phyloP scores from a whole-genome alignment of 2,329 filamentous ascomycete genomes.

The Talaromyces marneffei region DNA sequence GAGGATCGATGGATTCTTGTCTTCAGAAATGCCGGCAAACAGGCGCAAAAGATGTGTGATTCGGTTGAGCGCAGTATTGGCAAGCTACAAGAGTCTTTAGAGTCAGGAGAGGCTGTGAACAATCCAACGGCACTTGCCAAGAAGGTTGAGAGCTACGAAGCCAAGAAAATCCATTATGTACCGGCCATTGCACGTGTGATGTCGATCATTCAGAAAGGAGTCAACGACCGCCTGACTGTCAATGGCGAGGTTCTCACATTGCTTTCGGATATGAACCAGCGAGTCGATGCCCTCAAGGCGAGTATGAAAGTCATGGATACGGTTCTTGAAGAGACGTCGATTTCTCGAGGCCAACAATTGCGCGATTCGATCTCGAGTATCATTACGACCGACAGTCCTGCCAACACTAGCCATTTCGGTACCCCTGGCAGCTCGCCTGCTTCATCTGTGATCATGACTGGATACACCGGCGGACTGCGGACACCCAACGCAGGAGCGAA shows the following conservation, averaged over 20 bases:
- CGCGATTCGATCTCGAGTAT: slow-evolving; percentile 92
- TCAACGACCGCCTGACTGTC: slow-evolving; percentile 88
- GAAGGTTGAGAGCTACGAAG: slow-evolving; percentile 88
- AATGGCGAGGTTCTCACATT: slow-evolving; percentile 91
- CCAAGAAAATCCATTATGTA: slow-evolving; percentile 89
- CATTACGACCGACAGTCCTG: slow-evolving; percentile 73
- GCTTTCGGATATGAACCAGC: slow-evolving; percentile 76
- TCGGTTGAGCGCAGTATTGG: slow-evolving; percentile 81
- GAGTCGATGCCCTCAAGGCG: slow-evolving; percentile 69
- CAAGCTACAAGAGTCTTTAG: slow-evolving; percentile 75
- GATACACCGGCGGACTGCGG: slow-evolving; percentile 37
- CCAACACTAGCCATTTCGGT: slow-evolving; percentile 62
- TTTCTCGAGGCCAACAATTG: slow-evolving; percentile 63
- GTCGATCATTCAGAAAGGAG: slow-evolving; percentile 90
- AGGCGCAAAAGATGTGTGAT: slow-evolving; percentile 94
- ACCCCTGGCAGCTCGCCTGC: slow-evolving; percentile 68
- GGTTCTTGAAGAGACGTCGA: slow-evolving; percentile 63
- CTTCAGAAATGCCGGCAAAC: slow-evolving; percentile 84
- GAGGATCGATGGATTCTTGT: slow-evolving; percentile 96
- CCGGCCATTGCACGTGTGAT: slow-evolving; percentile 88
- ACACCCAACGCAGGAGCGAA: slow-evolving; percentile 40
- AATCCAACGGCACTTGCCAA: slow-evolving; percentile 66
- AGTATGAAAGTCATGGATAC: slow-evolving; percentile 73
- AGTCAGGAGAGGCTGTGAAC: slow-evolving; percentile 66
- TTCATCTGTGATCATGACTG: slow-evolving; percentile 56